Evolutionary conservation across 2,329 filamentous ascomycete genomes (phyloP), one percentile per base, ranked within the genome.

Genomic region (Rutstroemia sp.): DNA sequence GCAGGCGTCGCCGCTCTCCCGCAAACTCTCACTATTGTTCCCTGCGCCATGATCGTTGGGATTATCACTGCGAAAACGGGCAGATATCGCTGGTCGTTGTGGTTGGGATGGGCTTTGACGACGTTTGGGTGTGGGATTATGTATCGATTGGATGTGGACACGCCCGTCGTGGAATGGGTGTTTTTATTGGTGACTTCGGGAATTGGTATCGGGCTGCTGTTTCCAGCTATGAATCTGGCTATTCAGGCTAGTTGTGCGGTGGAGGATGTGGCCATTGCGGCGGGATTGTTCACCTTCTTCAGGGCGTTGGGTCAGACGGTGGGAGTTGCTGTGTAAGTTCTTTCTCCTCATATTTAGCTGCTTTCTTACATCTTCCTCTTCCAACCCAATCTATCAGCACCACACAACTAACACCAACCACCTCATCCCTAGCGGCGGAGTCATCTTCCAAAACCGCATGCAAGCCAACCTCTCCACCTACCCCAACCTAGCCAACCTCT

Each of bases 281-380:
- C 78, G 0, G 82, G 79, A 12, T 79, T 88, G 72, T 86, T 84
- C 70, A 79, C 78, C 51, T 88, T 89, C 72, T 78, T 85, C 65
- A 78, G 83, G 12, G 76, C 78, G 1, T 76, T 87, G 19, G 85
- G 84, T 10, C 61, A 67, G 50, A 61, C 62, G 2, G 39, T 65
- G 7, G 62, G 63, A n/a, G 57, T 64, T 6, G 63, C 59, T 3
- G 75, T 87, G 49, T 80, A 38, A 47, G 27, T 47, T 17, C 14
- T 41, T 39, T 25, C 21, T 50, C 25, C 14, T 50, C 5, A 3
- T 50, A 1, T 25, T 42, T 37, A 8, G 27, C 4, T 30, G 4
- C 27, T 30, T 10, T 30, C 27, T 8, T 10, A 2, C 27, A 30
- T 30, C 8, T 30, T 9, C 10, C 7, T 30, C 27, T 30, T 10